Evolutionary conservation across 805 yeast genomes (phyloP), one percentile per base, ranked within the genome.

Genomic region (Naumovozyma baii): DNA sequence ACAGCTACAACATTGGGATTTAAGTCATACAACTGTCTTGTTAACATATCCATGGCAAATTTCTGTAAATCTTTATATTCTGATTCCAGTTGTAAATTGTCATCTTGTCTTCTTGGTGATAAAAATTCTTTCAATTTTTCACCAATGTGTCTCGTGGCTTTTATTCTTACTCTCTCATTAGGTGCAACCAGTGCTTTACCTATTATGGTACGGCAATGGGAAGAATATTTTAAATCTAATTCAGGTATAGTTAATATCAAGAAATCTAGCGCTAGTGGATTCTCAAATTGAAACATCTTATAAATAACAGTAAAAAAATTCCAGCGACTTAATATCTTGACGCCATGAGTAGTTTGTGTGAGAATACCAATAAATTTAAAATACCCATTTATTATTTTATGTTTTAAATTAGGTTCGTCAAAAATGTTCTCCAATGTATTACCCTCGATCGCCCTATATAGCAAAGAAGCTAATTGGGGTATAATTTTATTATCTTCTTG

Each of bases 391-490:
- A 85, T 75, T 17, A 83, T 56, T 3, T 95, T 83, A 0, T 69
- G 66, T 30, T 74, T 74, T 34, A 90, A 59, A 29, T 83, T 64
- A 2, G 62, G 62, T 32, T 67, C 69, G 2, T 85, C 75, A 40
- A 90, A 75, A 2, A 90, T 71, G 12, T 95, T 92, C 36, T 82
- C 90, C 2, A 72, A 34, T 8, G 46, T 46, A 18, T 56, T 48
- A 2, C 61, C 61, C 31, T 62, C 64, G 55, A 62, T 59, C 8
- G 61, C 59, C 41, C 55, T 54, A 36, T 52, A 92, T 32, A 90
- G 66, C 37, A 94, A 79, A 49, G 92, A 96, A 0, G 94, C 87
- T 38, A 90, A 70, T 55, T 90, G 97, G 1, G 95, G 83, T 28
- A 90, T 59, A 5, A 88, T 67, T 59, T 92, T 88, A 1, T 55